A percentile compares a stretch with the other conserved stretches of the same genome.
phyloP scores from a whole-genome alignment of 768 basidiomycete genomes.

The Suillus hirtellus region DNA sequence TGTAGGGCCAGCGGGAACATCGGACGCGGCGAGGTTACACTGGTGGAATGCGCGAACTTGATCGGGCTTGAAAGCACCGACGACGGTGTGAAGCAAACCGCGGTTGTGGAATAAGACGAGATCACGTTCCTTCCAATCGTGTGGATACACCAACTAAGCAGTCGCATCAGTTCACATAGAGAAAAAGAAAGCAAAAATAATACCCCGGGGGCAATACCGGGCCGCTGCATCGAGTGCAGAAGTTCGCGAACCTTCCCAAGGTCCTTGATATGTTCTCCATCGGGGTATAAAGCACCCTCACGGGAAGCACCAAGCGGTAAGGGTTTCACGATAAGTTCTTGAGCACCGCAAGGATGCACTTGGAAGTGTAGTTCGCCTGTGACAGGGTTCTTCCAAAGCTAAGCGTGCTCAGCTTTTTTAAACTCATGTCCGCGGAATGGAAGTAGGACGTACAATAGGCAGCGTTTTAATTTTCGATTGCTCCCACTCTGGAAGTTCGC shows the following conservation, averaged over 20 bases:
- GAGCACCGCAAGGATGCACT: slow-evolving; percentile 81
- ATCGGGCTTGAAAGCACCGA: slow-evolving; percentile 56
- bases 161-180: not conserved
- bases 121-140: slow-evolving; percentile 77
- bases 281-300: slow-evolving; percentile 75
- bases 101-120: slow-evolving; percentile 75
- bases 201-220: slow-evolving; percentile 80
- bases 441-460: slow-evolving; percentile 50
- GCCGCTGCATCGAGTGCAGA: slow-evolving; percentile 85
- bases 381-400: slow-evolving; percentile 92
- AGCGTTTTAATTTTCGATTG: slow-evolving; percentile 71
- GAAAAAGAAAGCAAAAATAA: slow-evolving; percentile 6
- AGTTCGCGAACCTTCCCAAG: slow-evolving; percentile 70
- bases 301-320: slow-evolving; percentile 60
- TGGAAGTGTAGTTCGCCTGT: slow-evolving; percentile 84
- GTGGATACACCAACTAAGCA: slow-evolving; percentile 75
- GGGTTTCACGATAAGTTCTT: slow-evolving; percentile 70
- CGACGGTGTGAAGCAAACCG: slow-evolving; percentile 66
- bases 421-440: not conserved
- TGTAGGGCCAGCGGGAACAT: slow-evolving; percentile 48
- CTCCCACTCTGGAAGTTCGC: slow-evolving; percentile 81
- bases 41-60: slow-evolving; percentile 55
- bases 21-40: slow-evolving; percentile 58
- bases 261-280: slow-evolving; percentile 76
- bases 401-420: slow-evolving; percentile 8